Evolutionary conservation across 257 asterid genomes (phyloP).

Genomic region (Jacaranda copaia): DNA sequence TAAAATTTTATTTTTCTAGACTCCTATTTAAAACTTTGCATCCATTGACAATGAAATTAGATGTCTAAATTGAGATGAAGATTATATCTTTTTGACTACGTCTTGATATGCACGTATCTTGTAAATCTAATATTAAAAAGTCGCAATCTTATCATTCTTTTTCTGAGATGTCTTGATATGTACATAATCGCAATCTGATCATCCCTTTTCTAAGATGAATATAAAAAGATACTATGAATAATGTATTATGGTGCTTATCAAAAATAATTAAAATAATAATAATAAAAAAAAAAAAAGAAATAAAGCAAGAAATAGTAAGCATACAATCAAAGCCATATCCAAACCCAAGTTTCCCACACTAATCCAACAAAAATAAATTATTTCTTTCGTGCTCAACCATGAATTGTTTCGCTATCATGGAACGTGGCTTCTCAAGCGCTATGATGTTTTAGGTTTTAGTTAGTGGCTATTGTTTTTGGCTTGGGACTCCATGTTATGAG

Average conservation of each 20-base stretch:
- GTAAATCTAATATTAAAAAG: too few species aligned
- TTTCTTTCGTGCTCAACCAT: conserved; percentile 40
- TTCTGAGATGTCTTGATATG: too few species aligned
- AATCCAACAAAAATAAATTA: conserved; percentile 40
- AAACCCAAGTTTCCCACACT: conserved; percentile 36
- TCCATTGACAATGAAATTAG: too few species aligned
- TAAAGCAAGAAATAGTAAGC: conserved; percentile 17
- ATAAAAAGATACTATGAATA: conserved; percentile 30
- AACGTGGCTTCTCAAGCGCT: conserved; percentile 35
- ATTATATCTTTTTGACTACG: too few species aligned
- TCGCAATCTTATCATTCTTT: too few species aligned
- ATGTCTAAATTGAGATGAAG: too few species aligned
- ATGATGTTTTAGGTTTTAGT: conserved; percentile 38
- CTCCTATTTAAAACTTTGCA: too few species aligned
- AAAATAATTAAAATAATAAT: background rate
- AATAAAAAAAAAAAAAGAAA: conserved; percentile 26
- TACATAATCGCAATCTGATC: too few species aligned
- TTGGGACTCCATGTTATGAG: conserved; percentile 25
- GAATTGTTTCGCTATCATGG: conserved; percentile 35
- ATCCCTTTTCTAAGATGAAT: too few species aligned
- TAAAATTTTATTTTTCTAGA: background rate
- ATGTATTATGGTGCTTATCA: background rate
- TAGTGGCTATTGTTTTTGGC: conserved; percentile 28
- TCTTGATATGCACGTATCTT: too few species aligned
- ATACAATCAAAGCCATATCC: conserved; percentile 27